Conservation (phyloP, 2,329 filamentous ascomycete species). For the Parascedosporium putredinis region DNA sequence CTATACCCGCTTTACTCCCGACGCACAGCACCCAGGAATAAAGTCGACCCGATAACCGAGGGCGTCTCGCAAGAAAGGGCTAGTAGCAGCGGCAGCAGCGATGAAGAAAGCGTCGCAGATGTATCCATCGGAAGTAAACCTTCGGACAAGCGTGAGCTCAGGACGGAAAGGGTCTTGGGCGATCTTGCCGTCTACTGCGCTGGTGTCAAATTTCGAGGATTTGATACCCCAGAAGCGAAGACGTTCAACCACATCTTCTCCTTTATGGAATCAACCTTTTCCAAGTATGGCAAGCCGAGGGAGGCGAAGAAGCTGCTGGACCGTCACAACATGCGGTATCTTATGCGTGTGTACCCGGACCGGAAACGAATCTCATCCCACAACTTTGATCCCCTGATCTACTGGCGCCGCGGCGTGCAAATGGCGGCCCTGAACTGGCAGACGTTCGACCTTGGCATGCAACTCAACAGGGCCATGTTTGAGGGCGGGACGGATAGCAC, state of each 20-base stretch:
- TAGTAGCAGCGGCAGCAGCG: conserved; percentile 6
- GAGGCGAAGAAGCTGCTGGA: conserved; percentile 71
- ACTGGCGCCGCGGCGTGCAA: conserved; percentile 92
- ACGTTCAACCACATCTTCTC: conserved; percentile 92
- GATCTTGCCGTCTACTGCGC: conserved; percentile 71
- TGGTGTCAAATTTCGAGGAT: conserved; percentile 73
- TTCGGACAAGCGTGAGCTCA: conserved; percentile 56
- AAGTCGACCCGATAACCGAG: conserved; percentile 47
- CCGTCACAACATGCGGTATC: conserved; percentile 79
- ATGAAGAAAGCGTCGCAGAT: conserved; percentile 59
- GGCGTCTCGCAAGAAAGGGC: conserved; percentile 18
- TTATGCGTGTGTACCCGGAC: conserved; percentile 92
- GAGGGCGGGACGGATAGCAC: conserved; percentile 75
- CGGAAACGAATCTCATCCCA: conserved; percentile 72
- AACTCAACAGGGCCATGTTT: conserved; percentile 97
- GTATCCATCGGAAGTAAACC: conserved; percentile 56
- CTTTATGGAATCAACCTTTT: conserved; percentile 82
- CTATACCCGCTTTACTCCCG: conserved; percentile 39
- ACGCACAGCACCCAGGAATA: conserved; percentile 38
- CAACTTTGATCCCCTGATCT: conserved; percentile 89
- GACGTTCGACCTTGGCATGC: conserved; percentile 90
- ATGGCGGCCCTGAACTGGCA: conserved; percentile 99
- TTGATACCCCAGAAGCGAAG: conserved; percentile 68
- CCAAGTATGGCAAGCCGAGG: conserved; percentile 64
- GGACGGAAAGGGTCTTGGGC: conserved; percentile 74